These are phyloP conservation scores for Rubia yunnanensis DNA, from an alignment of 257 asterid species.

Conservation along the genomic window DNA sequence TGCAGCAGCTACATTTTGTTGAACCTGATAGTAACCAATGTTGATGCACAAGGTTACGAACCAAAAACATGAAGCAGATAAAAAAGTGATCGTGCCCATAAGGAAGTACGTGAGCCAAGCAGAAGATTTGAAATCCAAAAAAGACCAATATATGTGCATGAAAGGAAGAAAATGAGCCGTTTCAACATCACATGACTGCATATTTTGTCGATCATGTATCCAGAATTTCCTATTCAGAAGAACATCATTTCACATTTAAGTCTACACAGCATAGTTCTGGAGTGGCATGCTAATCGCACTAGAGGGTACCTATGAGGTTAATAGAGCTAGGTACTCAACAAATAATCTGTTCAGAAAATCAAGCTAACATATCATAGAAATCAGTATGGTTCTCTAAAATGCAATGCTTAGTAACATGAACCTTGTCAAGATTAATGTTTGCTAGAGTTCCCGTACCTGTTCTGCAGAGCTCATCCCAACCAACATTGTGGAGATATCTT, in stretches of 20 bases:
- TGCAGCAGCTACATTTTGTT: slow-evolving; percentile 77
- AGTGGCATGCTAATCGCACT: not conserved
- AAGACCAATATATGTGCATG: not conserved
- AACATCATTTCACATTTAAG: not conserved
- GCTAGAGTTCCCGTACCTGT: slow-evolving; percentile 44
- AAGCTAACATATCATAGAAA: not conserved
- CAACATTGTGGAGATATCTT: slow-evolving; percentile 64
- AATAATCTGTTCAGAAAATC: not conserved
- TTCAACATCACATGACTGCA: not conserved
- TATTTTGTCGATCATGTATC: not conserved
- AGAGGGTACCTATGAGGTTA: not conserved
- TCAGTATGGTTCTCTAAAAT: not conserved
- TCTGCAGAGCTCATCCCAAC: slow-evolving; percentile 86
- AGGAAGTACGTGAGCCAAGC: not conserved
- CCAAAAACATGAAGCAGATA: not conserved
- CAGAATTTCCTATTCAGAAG: not conserved
- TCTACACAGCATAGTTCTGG: not conserved
- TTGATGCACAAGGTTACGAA: not conserved
- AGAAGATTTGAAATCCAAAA: not conserved
- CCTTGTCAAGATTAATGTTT: not conserved
- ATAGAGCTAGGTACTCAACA: not conserved
- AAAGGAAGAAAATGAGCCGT: not conserved
- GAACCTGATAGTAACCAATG: slow-evolving; percentile 43
- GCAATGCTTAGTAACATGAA: slow-evolving; percentile 1
- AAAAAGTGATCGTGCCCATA: no score